Evolutionary conservation across 2,329 filamentous ascomycete species (phyloP).

Genomic region (Paraphoma sp.): DNA sequence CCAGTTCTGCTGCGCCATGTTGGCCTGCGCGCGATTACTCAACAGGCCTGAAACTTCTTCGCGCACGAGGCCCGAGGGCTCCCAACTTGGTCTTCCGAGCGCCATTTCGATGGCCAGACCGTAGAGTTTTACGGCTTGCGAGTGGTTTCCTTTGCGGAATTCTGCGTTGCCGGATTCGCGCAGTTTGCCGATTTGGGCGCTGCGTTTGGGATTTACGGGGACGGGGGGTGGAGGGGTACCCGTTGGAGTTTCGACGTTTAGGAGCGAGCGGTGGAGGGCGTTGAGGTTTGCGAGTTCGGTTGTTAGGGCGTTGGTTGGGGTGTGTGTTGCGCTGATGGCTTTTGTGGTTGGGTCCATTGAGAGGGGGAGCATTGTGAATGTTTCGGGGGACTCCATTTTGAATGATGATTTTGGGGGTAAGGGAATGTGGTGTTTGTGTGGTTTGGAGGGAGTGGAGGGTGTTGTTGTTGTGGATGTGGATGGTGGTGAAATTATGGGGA

Average conservation of each 20-base stretch:
- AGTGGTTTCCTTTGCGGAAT: conserved; percentile 78
- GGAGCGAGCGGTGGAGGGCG: conserved; percentile 75
- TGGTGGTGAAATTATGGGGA: background rate
- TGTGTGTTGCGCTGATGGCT: conserved; percentile 63
- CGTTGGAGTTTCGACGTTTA: conserved; percentile 68
- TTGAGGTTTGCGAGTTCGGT: conserved; percentile 74
- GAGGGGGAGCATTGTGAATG: conserved; percentile 83
- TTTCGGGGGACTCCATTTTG: conserved; percentile 57
- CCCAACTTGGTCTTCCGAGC: conserved; percentile 80
- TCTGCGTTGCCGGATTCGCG: conserved; percentile 85
- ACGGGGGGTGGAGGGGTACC: conserved; percentile 82
- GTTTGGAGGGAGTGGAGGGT: background rate
- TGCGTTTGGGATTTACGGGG: conserved; percentile 91
- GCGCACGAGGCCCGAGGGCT: conserved; percentile 79
- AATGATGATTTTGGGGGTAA: background rate
- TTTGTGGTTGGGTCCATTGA: conserved; percentile 83
- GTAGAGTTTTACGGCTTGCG: conserved; percentile 82
- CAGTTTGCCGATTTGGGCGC: conserved; percentile 85
- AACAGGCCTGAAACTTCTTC: conserved; percentile 84
- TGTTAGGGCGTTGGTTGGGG: conserved; percentile 45
- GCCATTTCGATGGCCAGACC: conserved; percentile 91
- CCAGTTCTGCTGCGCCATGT: conserved; percentile 85
- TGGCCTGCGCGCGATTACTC: conserved; percentile 86
- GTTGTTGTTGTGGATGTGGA: background rate
- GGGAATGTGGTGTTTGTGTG: too few relatives aligned